Percentiles rank a stretch among this genome's conserved stretches.
Evolutionary conservation across 2,329 filamentous ascomycete genomes (phyloP).

Genomic region (Colletotrichum cereale): DNA sequence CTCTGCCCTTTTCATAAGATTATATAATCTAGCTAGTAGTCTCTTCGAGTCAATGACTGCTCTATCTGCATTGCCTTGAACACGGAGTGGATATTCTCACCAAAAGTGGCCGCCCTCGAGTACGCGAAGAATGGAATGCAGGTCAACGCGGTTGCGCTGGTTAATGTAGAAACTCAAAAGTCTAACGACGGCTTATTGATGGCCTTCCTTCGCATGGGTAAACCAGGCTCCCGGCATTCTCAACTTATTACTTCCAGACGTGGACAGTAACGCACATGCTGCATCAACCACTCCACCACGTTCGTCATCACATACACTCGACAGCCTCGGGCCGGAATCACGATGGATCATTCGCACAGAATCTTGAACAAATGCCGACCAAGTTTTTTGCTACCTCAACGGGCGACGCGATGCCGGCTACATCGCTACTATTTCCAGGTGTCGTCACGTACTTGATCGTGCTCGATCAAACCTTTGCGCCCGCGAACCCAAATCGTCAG

Average conservation of each 20-base stretch:
- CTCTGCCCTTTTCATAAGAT: too few relatives aligned
- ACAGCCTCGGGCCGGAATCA: not conserved
- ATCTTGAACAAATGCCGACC: conserved; percentile 13
- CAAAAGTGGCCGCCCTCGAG: too few relatives aligned
- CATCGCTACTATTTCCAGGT: conserved; percentile 40
- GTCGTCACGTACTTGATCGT: conserved; percentile 42
- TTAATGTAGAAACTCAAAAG: too few relatives aligned
- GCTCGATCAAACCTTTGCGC: conserved; percentile 40
- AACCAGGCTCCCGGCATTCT: conserved; percentile 10
- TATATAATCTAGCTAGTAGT: too few relatives aligned
- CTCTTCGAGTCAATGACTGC: too few relatives aligned
- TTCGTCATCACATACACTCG: not conserved
- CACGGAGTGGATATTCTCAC: too few relatives aligned
- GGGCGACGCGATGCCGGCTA: conserved; percentile 38
- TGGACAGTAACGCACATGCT: conserved; percentile 2
- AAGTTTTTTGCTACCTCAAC: conserved; percentile 37
- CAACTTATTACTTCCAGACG: not conserved
- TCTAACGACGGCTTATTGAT: conserved; percentile 25
- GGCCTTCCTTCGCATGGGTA: conserved; percentile 25
- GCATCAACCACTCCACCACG: not conserved
- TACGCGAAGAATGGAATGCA: too few relatives aligned
- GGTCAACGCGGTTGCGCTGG: too few relatives aligned
- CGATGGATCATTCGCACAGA: not conserved
- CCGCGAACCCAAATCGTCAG: conserved; percentile 40
- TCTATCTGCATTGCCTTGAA: too few relatives aligned